Base-by-base conservation (phyloP, 2,329 filamentous ascomycete species). In the Tympanopsis confertula region DNA sequence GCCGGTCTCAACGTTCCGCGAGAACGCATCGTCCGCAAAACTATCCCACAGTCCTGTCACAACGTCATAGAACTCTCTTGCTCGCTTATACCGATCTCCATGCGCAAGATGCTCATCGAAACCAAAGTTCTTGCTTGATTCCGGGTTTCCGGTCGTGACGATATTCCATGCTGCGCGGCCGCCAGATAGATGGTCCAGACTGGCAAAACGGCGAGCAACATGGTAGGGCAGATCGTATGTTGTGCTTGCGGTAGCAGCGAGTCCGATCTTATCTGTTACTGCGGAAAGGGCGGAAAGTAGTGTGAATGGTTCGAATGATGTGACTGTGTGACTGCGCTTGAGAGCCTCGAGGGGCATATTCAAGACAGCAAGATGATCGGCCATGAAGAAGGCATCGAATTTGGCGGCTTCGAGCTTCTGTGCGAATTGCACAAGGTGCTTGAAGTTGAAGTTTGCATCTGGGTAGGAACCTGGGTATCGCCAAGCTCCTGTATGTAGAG, bases 301-400 rank as follows among this genome's bases (percentile, higher is more conserved):
- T 0, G 68, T 71, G 44, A 71, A 71, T 0, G 68, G 69, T 45
- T 74, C 70, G 41, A 74, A 74, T 0, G 69, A 74, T 0, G 69
- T 73, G 1, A 71, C 66, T 0, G 71, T 75, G 38, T 75, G 71
- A 42, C 68, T 73, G 20, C 70, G 65, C 44, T 69, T 69, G 10
- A 75, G 56, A 1, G 71, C 70, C 39, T 74, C 71, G 1, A 68
- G 50, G 0, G 69, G 69, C 70, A 72, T 71, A 42, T 73, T 72
- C 32, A 71, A 47, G 2, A 73, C 68, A 3, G 66, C 68, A 0
- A 71, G 54, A 43, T 71, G 66, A 42, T 71, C 68, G 0, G 68
- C 68, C 66, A 71, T 70, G 55, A 71, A 72, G 51, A 72, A 71
- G 26, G 68, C 67, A 44, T 72, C 68, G 44, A 71, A 71, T 39